phyloP scores from a whole-genome alignment of 768 basidiomycete species.

The Mycena haematopus region DNA sequence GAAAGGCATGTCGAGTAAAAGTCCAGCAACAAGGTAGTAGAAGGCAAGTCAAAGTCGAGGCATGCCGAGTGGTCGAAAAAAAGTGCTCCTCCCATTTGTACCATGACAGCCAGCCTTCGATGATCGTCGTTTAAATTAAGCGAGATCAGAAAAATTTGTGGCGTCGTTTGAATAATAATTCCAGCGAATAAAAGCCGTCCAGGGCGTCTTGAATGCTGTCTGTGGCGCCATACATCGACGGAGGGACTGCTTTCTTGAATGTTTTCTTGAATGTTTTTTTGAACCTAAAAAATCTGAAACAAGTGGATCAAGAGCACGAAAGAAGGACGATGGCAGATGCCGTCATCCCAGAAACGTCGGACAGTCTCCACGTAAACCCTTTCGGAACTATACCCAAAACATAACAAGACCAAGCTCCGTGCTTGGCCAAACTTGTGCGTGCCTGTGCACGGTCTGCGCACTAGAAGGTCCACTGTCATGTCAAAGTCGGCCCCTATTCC shows the following conservation, averaged over 20 bases:
- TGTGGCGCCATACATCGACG: background rate
- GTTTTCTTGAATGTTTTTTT: too few relatives aligned
- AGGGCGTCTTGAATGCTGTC: background rate
- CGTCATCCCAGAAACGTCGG: background rate
- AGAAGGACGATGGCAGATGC: background rate
- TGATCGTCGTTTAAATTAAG: constrained; percentile 3
- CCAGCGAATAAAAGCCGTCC: background rate
- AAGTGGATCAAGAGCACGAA: background rate
- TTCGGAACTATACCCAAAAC: background rate
- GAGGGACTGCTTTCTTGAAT: background rate
- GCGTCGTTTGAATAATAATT: too few relatives aligned
- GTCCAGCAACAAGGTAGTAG: background rate
- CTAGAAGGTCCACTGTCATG: background rate
- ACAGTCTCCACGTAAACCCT: background rate
- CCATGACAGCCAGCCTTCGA: background rate
- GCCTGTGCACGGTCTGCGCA: background rate
- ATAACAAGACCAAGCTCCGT: background rate
- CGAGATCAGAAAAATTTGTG: background rate
- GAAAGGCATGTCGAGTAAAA: constrained; percentile 59
- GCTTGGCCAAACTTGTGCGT: too few relatives aligned
- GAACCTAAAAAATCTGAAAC: background rate
- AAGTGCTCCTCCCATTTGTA: too few relatives aligned
- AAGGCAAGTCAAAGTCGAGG: constrained; percentile 2
- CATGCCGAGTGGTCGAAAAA: background rate
- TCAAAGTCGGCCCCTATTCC: background rate